Conservation (phyloP, 176 grass and related monocot species). For the Zea luxurians region DNA sequence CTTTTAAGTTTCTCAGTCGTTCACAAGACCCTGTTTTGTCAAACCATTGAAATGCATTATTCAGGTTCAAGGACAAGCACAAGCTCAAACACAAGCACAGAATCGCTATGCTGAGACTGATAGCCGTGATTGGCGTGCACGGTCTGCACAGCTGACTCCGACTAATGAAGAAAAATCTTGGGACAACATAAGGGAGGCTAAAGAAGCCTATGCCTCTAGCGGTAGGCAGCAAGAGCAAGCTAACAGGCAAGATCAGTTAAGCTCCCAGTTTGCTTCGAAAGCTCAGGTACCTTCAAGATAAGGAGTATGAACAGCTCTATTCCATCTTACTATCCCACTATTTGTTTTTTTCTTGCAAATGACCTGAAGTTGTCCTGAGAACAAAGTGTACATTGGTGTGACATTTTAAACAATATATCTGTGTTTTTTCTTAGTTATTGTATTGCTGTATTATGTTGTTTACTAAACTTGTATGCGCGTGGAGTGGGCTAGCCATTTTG, state of each 20-base stretch:
- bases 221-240: constrained; percentile 47
- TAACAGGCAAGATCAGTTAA: constrained; percentile 44
- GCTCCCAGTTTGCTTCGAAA: constrained; percentile 43
- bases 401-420: no score
- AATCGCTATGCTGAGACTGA: constrained; percentile 56
- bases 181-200: constrained; percentile 54
- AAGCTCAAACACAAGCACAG: constrained; percentile 54
- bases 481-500: no score
- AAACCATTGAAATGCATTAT: neutral
- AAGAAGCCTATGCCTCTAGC: constrained; percentile 34
- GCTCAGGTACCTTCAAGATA: constrained; percentile 38
- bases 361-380: neutral
- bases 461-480: no score
- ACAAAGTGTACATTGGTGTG: no score
- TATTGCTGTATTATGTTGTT: no score
- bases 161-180: constrained; percentile 63
- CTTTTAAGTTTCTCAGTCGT: neutral
- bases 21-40: neutral
- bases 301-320: constrained; percentile 12
- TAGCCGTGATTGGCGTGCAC: constrained; percentile 65
- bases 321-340: neutral
- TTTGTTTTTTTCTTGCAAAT: neutral
- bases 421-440: no score
- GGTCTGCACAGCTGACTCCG: constrained; percentile 28
- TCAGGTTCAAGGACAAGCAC: constrained; percentile 29